A percentile compares a stretch with the other conserved stretches of the same genome.
phyloP scores from a whole-genome alignment of 768 basidiomycete genomes.

The Rhodotorula taiwanensis region DNA sequence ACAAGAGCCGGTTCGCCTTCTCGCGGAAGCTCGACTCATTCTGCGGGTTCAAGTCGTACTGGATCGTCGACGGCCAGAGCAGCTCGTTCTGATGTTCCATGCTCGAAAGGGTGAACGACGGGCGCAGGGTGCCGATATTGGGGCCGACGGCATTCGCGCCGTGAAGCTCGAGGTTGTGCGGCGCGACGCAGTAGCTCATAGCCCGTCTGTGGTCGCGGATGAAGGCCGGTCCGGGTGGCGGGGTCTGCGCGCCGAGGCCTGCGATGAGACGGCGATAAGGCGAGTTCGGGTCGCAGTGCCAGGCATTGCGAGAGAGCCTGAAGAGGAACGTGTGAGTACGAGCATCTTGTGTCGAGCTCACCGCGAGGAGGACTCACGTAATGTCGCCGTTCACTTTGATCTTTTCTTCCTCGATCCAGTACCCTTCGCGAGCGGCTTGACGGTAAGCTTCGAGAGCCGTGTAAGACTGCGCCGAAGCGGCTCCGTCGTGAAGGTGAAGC shows the following conservation, averaged over 20 bases:
- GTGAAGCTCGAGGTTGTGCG: not conserved
- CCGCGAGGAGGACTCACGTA: no score
- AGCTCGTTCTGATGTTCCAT: slow-evolving; percentile 33
- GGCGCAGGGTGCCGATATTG: not conserved
- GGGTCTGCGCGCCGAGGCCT: slow-evolving; percentile 4
- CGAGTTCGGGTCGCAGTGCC: slow-evolving; percentile 12
- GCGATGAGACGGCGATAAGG: not conserved
- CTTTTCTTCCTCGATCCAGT: not conserved
- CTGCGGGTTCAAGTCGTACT: slow-evolving; percentile 27
- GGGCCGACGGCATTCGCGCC: not conserved
- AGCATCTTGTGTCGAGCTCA: no score
- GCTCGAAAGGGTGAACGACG: slow-evolving; percentile 13
- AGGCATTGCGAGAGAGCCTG: not conserved
- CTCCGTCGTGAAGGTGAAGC: slow-evolving; percentile 14
- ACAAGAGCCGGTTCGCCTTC: slow-evolving; percentile 46
- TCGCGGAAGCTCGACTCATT: slow-evolving; percentile 41
- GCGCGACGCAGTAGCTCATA: slow-evolving; percentile 17
- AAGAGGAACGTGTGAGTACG: no score
- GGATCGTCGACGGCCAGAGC: slow-evolving; percentile 22
- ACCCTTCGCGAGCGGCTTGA: not conserved
- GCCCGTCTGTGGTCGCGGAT: not conserved
- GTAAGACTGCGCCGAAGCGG: not conserved
- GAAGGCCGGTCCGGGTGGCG: slow-evolving; percentile 3
- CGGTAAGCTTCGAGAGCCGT: not conserved
- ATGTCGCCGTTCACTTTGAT: no score